phyloP scores from a whole-genome alignment of 768 basidiomycete genomes.

The Termitomyces sp. region DNA sequence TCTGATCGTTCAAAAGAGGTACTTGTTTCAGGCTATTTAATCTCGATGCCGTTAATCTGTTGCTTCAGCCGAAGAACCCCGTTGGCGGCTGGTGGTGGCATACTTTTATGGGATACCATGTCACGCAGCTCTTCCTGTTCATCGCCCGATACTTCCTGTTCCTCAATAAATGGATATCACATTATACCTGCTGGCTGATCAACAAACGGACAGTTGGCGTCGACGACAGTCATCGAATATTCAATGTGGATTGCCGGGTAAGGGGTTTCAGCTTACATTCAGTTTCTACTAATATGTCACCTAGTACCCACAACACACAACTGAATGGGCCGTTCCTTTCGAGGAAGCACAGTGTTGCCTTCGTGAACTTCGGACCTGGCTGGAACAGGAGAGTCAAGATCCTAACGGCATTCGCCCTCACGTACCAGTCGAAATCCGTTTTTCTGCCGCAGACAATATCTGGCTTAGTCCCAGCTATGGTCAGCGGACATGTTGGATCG shows the following conservation, averaged over 20 bases:
- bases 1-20: conserved; percentile 81
- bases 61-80: conserved; percentile 48
- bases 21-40: conserved; percentile 19
- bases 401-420: conserved; percentile 81
- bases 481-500: conserved; percentile 86
- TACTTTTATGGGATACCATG: conserved; percentile 72
- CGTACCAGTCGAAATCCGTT: conserved; percentile 91
- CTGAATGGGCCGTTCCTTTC: conserved; percentile 92
- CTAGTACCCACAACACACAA: conserved; percentile 90
- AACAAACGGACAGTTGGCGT: conserved; percentile 54
- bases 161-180: conserved; percentile 63
- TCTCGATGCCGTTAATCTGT: conserved; percentile 4
- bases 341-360: conserved; percentile 65
- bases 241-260: conserved; percentile 93
- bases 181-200: conserved; percentile 68
- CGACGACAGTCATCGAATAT: conserved; percentile 79
- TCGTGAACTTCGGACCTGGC: conserved; percentile 67
- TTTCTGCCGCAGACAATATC: conserved; percentile 85
- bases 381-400: conserved; percentile 63
- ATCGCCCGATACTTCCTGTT: conserved; percentile 61
- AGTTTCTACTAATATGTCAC: neutral
- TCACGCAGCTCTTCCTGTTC: conserved; percentile 83
- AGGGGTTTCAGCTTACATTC: conserved; percentile 25
- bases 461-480: conserved; percentile 91
- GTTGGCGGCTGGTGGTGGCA: conserved; percentile 68